phyloP scores from a whole-genome alignment of 164 flowering plant species.

The Buxus sempervirens region DNA sequence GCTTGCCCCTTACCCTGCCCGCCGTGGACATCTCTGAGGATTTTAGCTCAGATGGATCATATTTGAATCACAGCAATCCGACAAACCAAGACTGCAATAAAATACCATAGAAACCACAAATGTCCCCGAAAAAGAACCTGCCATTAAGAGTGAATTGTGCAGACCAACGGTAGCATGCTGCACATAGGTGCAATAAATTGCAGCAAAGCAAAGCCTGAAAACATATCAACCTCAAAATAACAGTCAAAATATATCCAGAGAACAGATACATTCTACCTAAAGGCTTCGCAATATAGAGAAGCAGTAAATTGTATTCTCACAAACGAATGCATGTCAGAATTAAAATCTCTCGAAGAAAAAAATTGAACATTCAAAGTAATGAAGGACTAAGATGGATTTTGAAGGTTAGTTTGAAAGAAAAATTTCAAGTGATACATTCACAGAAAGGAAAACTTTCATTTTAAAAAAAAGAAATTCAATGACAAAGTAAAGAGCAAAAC shows the following conservation, averaged over 20 bases:
- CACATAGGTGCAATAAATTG: neutral
- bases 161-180: neutral
- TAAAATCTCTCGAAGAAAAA: neutral
- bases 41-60: constrained; percentile 13
- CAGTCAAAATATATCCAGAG: neutral
- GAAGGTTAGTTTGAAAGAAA: neutral
- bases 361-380: too few relatives aligned
- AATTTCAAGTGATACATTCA: too few relatives aligned
- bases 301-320: neutral
- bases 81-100: neutral
- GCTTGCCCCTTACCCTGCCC: constrained; percentile 32
- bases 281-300: neutral
- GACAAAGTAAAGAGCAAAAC: neutral
- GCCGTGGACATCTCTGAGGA: constrained; percentile 20
- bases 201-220: constrained; percentile 1
- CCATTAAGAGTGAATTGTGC: constrained; percentile 3
- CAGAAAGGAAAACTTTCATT: too few relatives aligned
- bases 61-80: neutral
- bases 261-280: neutral
- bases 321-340: neutral
- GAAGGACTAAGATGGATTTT: neutral
- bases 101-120: neutral
- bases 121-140: constrained; percentile 1
- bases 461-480: neutral
- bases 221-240: neutral